Conservation (phyloP, 2,329 filamentous ascomycete species). For the Bipolaris sorokiniana region DNA sequence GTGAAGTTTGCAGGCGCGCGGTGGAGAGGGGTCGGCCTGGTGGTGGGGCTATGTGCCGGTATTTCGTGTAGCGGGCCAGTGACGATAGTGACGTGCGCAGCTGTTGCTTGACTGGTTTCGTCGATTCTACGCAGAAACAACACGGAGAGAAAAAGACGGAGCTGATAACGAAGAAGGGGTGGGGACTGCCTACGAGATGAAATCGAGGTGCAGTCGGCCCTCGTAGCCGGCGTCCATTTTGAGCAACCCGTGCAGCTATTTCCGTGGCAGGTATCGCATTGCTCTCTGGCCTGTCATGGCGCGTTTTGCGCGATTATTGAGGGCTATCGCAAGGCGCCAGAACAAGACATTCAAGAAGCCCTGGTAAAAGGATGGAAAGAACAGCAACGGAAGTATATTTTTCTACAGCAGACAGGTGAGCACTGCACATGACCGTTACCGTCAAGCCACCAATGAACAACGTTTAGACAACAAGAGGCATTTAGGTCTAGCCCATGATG, state of each 20-base stretch:
- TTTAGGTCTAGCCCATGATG: neutral
- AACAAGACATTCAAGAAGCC: neutral
- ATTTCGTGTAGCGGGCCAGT: slow-evolving; percentile 21
- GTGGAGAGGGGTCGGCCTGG: slow-evolving; percentile 24
- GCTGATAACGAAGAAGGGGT: slow-evolving; percentile 1
- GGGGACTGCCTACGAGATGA: slow-evolving; percentile 7
- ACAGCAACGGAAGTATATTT: neutral
- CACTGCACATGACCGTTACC: slow-evolving; percentile 16
- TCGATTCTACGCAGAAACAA: neutral
- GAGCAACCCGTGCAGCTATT: slow-evolving; percentile 19
- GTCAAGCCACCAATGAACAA: slow-evolving; percentile 8
- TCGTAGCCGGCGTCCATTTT: slow-evolving; percentile 15
- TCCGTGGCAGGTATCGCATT: slow-evolving; percentile 12
- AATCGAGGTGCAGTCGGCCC: slow-evolving; percentile 9
- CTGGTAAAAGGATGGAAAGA: neutral
- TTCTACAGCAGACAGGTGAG: slow-evolving; percentile 3
- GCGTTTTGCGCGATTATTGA: slow-evolving; percentile 14
- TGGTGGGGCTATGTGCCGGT: slow-evolving; percentile 19
- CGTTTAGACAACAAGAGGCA: neutral
- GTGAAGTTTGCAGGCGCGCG: slow-evolving; percentile 16
- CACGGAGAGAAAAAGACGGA: slow-evolving; percentile 1
- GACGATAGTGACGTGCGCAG: slow-evolving; percentile 25
- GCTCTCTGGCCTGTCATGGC: slow-evolving; percentile 7
- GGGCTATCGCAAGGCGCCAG: slow-evolving; percentile 1
- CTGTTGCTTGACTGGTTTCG: slow-evolving; percentile 5